These are phyloP conservation scores for Macrotyloma uniflorum DNA, from an alignment of 306 rosid species.

Conservation along the genomic window DNA sequence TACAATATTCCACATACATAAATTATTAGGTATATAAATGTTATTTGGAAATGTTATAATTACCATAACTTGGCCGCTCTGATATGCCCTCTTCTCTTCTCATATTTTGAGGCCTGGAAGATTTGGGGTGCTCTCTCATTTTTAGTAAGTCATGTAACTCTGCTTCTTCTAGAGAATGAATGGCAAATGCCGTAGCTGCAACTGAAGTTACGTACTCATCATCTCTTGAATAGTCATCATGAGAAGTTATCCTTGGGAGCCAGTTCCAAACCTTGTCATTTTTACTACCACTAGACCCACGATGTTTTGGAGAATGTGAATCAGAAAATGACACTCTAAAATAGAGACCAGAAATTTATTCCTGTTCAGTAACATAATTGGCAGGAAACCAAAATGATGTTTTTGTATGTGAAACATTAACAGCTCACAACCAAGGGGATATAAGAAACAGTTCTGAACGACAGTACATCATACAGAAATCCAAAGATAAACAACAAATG, in stretches of 20 bases:
- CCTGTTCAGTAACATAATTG: not conserved
- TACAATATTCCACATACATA: not conserved
- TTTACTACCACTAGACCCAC: constrained; percentile 28
- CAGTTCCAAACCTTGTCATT: constrained; percentile 36
- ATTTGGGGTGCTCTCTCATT: constrained; percentile 37
- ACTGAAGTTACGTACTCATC: constrained; percentile 57
- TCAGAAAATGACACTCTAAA: constrained; percentile 52
- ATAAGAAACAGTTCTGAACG: not conserved
- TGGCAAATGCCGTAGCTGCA: constrained; percentile 67
- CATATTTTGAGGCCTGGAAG: constrained; percentile 42
- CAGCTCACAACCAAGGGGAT: not conserved
- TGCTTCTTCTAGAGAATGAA: constrained; percentile 58
- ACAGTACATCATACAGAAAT: not conserved
- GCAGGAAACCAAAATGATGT: not conserved
- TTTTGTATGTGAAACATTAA: not conserved
- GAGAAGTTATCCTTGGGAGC: constrained; percentile 31
- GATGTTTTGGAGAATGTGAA: constrained; percentile 36
- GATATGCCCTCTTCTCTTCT: constrained; percentile 40
- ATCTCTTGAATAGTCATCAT: constrained; percentile 45
- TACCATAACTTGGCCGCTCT: constrained; percentile 40
- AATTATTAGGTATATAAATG: not conserved
- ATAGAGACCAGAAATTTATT: not conserved
- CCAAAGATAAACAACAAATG: not conserved
- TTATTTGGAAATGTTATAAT: not conserved
- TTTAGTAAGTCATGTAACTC: constrained; percentile 41